These are phyloP conservation scores for Penicillium sp. DNA, from an alignment of 2,329 filamentous ascomycete species.

Conservation along the genomic window DNA sequence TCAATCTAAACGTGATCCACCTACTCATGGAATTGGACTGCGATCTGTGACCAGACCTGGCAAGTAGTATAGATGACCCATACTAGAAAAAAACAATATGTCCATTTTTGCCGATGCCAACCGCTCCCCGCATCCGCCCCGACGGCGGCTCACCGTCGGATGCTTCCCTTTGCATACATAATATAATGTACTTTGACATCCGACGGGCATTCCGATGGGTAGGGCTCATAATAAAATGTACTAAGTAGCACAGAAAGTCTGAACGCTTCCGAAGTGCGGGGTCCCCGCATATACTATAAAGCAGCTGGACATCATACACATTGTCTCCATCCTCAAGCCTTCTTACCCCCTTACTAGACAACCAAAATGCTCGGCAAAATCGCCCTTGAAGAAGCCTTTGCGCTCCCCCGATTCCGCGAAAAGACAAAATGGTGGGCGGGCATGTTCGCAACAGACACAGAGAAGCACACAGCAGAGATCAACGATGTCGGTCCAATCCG, in stretches of 20 bases:
- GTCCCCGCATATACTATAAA: constrained; percentile 6
- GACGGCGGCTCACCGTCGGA: constrained; percentile 1
- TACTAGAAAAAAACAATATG: background rate
- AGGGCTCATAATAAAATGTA: background rate
- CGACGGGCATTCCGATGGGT: background rate
- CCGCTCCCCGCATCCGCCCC: constrained; percentile 8
- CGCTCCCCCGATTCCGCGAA: constrained; percentile 57
- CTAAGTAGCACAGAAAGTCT: background rate
- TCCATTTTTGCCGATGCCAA: background rate
- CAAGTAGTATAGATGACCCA: background rate
- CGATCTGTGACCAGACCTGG: constrained; percentile 2
- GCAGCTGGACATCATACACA: background rate
- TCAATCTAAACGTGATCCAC: constrained; percentile 30
- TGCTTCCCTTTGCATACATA: background rate
- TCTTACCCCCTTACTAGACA: background rate
- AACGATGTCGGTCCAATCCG: constrained; percentile 46
- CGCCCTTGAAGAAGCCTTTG: constrained; percentile 61
- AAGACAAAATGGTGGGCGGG: constrained; percentile 61
- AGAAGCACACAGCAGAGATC: constrained; percentile 58
- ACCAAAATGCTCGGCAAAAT: constrained; percentile 58
- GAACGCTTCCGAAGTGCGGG: constrained; percentile 11
- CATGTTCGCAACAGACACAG: constrained; percentile 58
- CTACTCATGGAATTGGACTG: constrained; percentile 29
- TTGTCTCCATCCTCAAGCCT: background rate
- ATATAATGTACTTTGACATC: background rate